phyloP scores from a whole-genome alignment of 192 early-diverging fungal genomes.

The Coemansia sp. region DNA sequence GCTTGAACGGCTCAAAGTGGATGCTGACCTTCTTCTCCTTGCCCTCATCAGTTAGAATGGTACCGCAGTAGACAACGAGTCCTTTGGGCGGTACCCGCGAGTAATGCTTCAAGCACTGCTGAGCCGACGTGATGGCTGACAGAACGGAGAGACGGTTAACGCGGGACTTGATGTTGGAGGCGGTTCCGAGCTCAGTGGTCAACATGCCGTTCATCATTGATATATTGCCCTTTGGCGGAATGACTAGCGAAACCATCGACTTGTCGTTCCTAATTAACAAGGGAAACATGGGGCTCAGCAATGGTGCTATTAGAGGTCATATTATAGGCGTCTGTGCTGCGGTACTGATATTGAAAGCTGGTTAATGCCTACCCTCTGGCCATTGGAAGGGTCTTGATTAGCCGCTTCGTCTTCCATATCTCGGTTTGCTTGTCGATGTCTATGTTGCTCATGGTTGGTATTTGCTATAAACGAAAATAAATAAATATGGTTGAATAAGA shows the following conservation, averaged over 20 bases:
- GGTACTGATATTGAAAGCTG: neutral
- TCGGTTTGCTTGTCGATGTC: constrained; percentile 76
- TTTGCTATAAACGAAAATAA: neutral
- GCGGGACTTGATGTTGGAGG: constrained; percentile 97
- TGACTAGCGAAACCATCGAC: constrained; percentile 94
- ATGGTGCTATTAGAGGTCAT: neutral
- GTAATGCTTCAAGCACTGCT: constrained; percentile 91
- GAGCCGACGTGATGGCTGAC: constrained; percentile 92
- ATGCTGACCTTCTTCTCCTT: constrained; percentile 96
- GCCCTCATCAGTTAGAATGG: constrained; percentile 92
- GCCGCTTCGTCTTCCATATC: constrained; percentile 92
- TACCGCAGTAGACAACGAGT: constrained; percentile 89
- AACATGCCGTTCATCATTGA: constrained; percentile 79
- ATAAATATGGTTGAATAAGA: neutral
- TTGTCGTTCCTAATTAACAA: constrained; percentile 74
- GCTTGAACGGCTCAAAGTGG: constrained; percentile 95
- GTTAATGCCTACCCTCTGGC: constrained; percentile 71
- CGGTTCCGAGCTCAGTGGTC: constrained; percentile 92
- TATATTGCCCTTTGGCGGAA: constrained; percentile 86
- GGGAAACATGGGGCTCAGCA: neutral
- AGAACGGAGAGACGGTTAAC: constrained; percentile 94
- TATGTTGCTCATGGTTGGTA: constrained; percentile 6
- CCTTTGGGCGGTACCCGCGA: constrained; percentile 83
- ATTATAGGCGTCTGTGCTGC: neutral
- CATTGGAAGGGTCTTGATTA: constrained; percentile 86